Percentiles rank a stretch among this genome's conserved stretches.
These are phyloP conservation scores for Candida ovalis DNA, from an alignment of 805 yeast genomes.

Conservation along the genomic window DNA sequence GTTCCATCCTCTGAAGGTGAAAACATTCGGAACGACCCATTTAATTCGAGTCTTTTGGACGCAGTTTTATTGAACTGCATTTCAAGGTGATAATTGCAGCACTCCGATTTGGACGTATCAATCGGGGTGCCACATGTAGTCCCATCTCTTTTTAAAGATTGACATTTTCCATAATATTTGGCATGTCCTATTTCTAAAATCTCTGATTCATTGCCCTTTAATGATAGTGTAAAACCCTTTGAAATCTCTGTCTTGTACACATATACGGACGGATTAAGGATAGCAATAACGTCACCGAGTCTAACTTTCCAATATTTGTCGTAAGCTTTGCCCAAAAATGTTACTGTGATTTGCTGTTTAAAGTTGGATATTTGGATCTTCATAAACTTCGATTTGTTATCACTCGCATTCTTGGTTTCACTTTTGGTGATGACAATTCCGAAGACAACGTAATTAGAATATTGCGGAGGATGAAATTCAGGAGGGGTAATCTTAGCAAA, in stretches of 20 bases:
- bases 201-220: slow-evolving; percentile 47
- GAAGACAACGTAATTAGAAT: slow-evolving; percentile 74
- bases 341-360: slow-evolving; percentile 51
- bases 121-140: slow-evolving; percentile 57
- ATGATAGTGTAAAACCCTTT: slow-evolving; percentile 47
- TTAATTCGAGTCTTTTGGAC: slow-evolving; percentile 74
- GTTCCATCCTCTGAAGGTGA: slow-evolving; percentile 49
- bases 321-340: slow-evolving; percentile 65
- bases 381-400: slow-evolving; percentile 47
- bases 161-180: slow-evolving; percentile 66
- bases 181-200: slow-evolving; percentile 74
- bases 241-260: slow-evolving; percentile 29
- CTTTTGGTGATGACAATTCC: slow-evolving; percentile 65
- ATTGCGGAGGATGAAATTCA: slow-evolving; percentile 60
- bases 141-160: slow-evolving; percentile 42
- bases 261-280: slow-evolving; percentile 70
- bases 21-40: slow-evolving; percentile 52
- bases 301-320: slow-evolving; percentile 68
- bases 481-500: slow-evolving; percentile 69
- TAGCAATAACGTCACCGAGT: slow-evolving; percentile 69
- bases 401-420: slow-evolving; percentile 43
- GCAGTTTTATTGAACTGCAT: slow-evolving; percentile 45
- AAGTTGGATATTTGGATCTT: slow-evolving; percentile 67
- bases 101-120: slow-evolving; percentile 45
- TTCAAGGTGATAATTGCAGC: slow-evolving; percentile 75